Base-by-base conservation (phyloP, 164 flowering plant genomes). In the Piper betle region DNA sequence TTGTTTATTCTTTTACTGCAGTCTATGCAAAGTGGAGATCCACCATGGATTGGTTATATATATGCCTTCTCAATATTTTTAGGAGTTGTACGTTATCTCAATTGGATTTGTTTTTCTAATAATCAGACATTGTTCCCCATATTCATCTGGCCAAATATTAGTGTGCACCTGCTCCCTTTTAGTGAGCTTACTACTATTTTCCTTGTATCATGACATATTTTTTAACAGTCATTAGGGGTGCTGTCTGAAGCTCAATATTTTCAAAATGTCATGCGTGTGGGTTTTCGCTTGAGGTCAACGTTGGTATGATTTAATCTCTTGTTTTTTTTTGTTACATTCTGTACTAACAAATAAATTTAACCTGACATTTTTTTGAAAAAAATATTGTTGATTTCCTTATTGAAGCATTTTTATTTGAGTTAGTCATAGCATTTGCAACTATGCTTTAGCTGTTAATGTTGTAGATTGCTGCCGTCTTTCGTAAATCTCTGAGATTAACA, bases 261-360 rank as follows among this genome's bases (percentile, higher is more conserved):
- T 68, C 99, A 90, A 72, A 88, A 88, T 78, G 99, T 93, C 67
- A 93, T 93, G 89, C 96, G 99, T 62, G 91, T 83, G 67, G 99
- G 99, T 61, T 93, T 63, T 67, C 87, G 93, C 56, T 78, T 90
- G 40, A 76, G 95, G 70, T 66, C 99, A 69, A 90, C 97, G 58
- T 70, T 93, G 95, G 99, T 93, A 84, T 72, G 58, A 53, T 53
- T 46, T 46, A 46, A 0, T 46, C 50, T 8, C 50, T 46, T 46
- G 6, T 46, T 46, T 12, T 2, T 10, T 46, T 46, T 46, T 46
- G 50, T 46, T 46, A 15, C 15, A 46, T 1, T 46, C 15, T 42
- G 6, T 2, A 1, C 46, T 42, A 0, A 0, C 46, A 42, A 42
- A 6, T 10, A 42, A 42, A 42, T 42, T 52, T 52, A 52, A 15